phyloP scores from a whole-genome alignment of 768 basidiomycete species.

The Austroboletus eburneus region DNA sequence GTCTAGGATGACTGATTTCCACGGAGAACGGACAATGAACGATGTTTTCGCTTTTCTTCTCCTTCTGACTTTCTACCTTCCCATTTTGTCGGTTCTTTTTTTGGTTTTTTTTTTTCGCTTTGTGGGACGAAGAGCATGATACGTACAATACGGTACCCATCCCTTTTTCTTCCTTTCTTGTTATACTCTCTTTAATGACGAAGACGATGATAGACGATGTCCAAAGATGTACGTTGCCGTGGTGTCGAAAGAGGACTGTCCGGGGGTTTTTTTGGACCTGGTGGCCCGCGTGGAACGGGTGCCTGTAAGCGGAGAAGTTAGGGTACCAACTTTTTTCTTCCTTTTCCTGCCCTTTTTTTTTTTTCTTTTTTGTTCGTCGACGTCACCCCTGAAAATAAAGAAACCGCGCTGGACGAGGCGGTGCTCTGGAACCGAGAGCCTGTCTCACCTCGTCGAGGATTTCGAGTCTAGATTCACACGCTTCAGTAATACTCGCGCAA shows the following conservation, averaged over 20 bases:
- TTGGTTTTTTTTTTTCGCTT: slow-evolving; percentile 18
- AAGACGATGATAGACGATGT: slow-evolving; percentile 5
- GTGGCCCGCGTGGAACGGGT: slow-evolving; percentile 7
- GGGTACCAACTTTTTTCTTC: too few relatives aligned
- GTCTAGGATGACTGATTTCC: slow-evolving; percentile 19
- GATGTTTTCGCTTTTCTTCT: background rate
- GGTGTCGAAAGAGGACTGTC: slow-evolving; percentile 14
- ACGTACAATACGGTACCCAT: slow-evolving; percentile 18
- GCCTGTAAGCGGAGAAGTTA: slow-evolving; percentile 8
- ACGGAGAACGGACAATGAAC: slow-evolving; percentile 27
- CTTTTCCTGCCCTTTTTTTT: background rate
- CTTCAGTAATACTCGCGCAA: too few relatives aligned
- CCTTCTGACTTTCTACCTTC: slow-evolving; percentile 16
- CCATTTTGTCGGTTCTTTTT: slow-evolving; percentile 6
- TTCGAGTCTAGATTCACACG: too few relatives aligned
- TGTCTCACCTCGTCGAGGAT: slow-evolving; percentile 18
- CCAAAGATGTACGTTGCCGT: too few relatives aligned
- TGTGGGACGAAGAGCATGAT: slow-evolving; percentile 16
- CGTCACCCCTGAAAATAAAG: background rate
- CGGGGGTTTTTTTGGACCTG: slow-evolving; percentile 5
- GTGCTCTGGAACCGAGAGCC: background rate
- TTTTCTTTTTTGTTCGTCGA: too few relatives aligned
- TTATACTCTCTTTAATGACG: slow-evolving; percentile 21
- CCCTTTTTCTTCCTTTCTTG: slow-evolving; percentile 15
- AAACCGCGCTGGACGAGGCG: slow-evolving; percentile 1